These are phyloP conservation scores for Yamadazyma atlantica DNA, from an alignment of 1,139 yeast species.

Conservation along the genomic window DNA sequence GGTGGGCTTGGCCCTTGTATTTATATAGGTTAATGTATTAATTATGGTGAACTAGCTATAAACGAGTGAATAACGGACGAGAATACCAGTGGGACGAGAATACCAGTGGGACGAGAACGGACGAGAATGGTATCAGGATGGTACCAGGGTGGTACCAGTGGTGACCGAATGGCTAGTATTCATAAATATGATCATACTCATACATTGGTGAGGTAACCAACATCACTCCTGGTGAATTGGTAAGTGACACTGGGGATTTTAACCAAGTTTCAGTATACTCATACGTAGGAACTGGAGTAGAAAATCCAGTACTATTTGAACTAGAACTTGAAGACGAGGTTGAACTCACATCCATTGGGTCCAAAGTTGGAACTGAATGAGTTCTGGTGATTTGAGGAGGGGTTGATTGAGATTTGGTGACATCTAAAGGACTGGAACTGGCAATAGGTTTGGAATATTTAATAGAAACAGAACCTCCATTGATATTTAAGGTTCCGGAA, in stretches of 20 bases:
- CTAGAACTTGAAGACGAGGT: not conserved
- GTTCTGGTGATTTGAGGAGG: not conserved
- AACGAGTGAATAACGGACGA: too few relatives aligned
- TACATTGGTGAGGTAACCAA: not conserved
- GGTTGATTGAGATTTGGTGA: not conserved
- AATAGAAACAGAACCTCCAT: not conserved
- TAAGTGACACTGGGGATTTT: not conserved
- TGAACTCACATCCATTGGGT: too few relatives aligned
- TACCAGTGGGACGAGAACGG: too few relatives aligned
- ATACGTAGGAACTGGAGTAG: slow-evolving; percentile 1
- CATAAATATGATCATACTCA: too few relatives aligned
- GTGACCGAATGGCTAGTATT: too few relatives aligned
- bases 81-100: too few relatives aligned
- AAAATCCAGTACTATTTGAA: slow-evolving; percentile 1
- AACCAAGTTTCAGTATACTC: not conserved
- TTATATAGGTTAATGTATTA: not conserved
- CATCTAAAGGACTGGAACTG: not conserved
- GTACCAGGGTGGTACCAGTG: too few relatives aligned
- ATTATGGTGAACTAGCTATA: not conserved
- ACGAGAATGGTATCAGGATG: too few relatives aligned
- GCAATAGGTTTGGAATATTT: not conserved
- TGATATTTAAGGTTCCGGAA: not conserved
- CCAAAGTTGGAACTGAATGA: not conserved
- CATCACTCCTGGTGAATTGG: not conserved
- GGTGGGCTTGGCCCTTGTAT: too few relatives aligned